phyloP scores from a whole-genome alignment of 495 filamentous ascomycete genomes.

The Aspergillus cristatus region DNA sequence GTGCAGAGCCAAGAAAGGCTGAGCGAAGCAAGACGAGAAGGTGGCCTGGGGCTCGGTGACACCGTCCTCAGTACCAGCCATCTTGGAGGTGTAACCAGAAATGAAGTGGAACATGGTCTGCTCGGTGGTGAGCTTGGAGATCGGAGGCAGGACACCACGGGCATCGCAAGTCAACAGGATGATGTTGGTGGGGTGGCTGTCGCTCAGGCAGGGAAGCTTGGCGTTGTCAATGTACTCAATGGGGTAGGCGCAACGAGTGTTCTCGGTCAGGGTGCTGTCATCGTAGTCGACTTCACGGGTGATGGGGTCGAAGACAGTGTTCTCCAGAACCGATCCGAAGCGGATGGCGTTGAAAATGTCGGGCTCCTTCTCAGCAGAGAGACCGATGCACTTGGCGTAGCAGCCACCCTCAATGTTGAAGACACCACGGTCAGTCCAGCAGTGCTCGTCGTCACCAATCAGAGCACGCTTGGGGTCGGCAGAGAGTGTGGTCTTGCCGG shows the following conservation, averaged over 20 bases:
- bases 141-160: conserved; percentile 92
- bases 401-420: conserved; percentile 99
- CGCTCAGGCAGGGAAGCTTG: conserved; percentile 88
- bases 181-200: conserved; percentile 91
- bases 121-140: conserved; percentile 90
- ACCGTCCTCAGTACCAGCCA: conserved; percentile 97
- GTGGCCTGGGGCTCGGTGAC: conserved; percentile 95
- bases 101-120: conserved; percentile 99
- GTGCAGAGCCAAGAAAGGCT: conserved; percentile 97
- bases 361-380: conserved; percentile 96
- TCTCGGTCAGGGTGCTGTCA: conserved; percentile 89
- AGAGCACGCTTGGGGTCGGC: conserved; percentile 92
- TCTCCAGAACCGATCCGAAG: conserved; percentile 96
- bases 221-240: conserved; percentile 99
- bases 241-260: conserved; percentile 95
- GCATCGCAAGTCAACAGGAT: conserved; percentile 97
- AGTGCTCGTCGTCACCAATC: conserved; percentile 99
- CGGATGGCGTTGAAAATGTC: conserved; percentile 96
- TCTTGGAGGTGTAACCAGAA: conserved; percentile 98
- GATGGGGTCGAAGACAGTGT: conserved; percentile 90
- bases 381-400: conserved; percentile 98
- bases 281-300: conserved; percentile 92
- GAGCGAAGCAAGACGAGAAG: conserved; percentile 98
- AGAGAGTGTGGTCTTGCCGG: conserved; percentile 96
- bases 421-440: conserved; percentile 92